These are phyloP conservation scores for Xanthoceras sorbifolium DNA, from an alignment of 345 rosid species.

Conservation along the genomic window DNA sequence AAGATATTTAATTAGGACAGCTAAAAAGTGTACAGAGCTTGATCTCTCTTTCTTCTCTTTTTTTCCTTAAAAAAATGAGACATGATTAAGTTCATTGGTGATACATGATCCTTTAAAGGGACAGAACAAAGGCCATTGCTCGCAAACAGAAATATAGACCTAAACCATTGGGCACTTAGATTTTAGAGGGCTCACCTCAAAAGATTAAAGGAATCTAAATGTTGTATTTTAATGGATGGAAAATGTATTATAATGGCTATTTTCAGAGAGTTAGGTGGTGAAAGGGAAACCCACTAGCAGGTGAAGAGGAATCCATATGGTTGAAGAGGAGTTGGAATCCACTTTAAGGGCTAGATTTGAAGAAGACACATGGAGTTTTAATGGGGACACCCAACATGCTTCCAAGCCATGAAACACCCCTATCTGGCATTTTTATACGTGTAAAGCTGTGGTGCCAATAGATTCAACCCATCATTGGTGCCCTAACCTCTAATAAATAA, in stretches of 20 bases:
- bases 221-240: constrained; percentile 32
- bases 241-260: constrained; percentile 37
- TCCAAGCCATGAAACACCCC: constrained; percentile 44
- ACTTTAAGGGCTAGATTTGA: constrained; percentile 64
- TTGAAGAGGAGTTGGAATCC: constrained; percentile 97
- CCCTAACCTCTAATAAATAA: constrained; percentile 35
- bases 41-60: neutral
- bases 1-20: constrained; percentile 19
- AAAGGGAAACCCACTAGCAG: constrained; percentile 73
- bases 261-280: constrained; percentile 81
- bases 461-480: constrained; percentile 64
- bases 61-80: neutral
- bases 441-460: constrained; percentile 61
- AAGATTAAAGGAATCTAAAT: constrained; percentile 39
- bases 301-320: constrained; percentile 47
- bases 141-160: constrained; percentile 27
- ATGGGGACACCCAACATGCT: constrained; percentile 59
- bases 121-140: constrained; percentile 32
- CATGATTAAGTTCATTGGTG: neutral
- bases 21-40: constrained; percentile 11
- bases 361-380: constrained; percentile 38
- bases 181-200: constrained; percentile 61
- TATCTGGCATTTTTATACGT: constrained; percentile 41
- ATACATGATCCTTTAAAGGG: constrained; percentile 7
- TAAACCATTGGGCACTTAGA: constrained; percentile 52